phyloP scores from a whole-genome alignment of 441 rosid genomes.

The Geranium incanum region DNA sequence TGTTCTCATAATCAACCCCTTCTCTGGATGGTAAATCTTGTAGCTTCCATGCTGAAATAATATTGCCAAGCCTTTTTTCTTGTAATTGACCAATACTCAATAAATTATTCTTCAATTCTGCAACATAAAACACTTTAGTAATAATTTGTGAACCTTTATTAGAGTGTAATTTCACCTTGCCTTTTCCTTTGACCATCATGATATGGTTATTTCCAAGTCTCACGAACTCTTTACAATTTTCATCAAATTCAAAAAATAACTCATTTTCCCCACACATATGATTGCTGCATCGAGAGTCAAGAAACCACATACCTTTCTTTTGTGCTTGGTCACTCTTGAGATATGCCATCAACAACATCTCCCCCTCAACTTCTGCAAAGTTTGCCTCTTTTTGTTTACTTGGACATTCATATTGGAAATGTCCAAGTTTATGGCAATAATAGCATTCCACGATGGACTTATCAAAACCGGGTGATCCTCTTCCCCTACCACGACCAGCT shows the following conservation, averaged over 20 bases:
- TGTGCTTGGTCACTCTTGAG: not conserved
- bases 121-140: not conserved
- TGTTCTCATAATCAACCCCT: not conserved
- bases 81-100: not conserved
- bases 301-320: not conserved
- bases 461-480: not conserved
- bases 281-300: not conserved
- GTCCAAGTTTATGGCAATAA: slow-evolving; percentile 10
- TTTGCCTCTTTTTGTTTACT: not conserved
- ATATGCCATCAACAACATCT: not conserved
- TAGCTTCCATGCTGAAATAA: not conserved
- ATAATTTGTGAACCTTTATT: not conserved
- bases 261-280: not conserved
- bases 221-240: not conserved
- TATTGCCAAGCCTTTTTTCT: not conserved
- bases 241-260: not conserved
- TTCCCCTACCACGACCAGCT: not conserved
- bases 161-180: not conserved
- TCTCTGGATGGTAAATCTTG: not conserved
- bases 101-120: not conserved
- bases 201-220: not conserved
- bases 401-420: slow-evolving; percentile 13
- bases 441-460: slow-evolving; percentile 14
- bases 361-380: not conserved
- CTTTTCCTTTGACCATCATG: not conserved